These are phyloP conservation scores for Medicago lupulina DNA, from an alignment of 306 rosid species.

Conservation along the genomic window DNA sequence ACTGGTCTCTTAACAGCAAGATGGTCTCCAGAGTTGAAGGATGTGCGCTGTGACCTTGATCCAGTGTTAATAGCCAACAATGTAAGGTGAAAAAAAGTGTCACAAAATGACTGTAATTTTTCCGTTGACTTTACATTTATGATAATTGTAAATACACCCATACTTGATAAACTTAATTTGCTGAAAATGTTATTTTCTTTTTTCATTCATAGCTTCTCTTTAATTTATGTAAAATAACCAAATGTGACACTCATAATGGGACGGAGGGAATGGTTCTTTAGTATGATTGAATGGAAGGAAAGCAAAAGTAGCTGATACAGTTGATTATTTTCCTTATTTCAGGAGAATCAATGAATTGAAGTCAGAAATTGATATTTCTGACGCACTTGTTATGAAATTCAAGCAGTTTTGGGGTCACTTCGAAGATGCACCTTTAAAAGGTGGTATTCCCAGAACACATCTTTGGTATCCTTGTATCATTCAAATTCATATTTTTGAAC, in stretches of 20 bases:
- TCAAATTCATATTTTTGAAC: slow-evolving; percentile 29
- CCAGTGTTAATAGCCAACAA: slow-evolving; percentile 86
- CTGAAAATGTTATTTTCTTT: no score
- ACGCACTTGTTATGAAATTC: slow-evolving; percentile 65
- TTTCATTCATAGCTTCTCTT: neutral
- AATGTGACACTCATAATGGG: neutral
- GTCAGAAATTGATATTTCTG: slow-evolving; percentile 73
- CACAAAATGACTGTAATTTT: no score
- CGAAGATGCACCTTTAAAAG: slow-evolving; percentile 82
- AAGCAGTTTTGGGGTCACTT: slow-evolving; percentile 75
- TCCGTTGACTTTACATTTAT: no score
- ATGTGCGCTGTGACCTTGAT: slow-evolving; percentile 94
- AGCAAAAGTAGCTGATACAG: slow-evolving; percentile 23
- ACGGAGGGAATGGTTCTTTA: slow-evolving; percentile 2
- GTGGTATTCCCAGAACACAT: slow-evolving; percentile 51
- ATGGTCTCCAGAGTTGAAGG: slow-evolving; percentile 96
- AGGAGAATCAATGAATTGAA: slow-evolving; percentile 91
- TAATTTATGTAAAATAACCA: neutral
- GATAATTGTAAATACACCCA: neutral
- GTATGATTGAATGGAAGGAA: slow-evolving; percentile 30
- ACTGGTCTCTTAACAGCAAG: slow-evolving; percentile 88
- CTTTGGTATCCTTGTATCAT: slow-evolving; percentile 15
- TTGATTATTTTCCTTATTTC: slow-evolving; percentile 33
- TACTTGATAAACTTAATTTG: neutral
- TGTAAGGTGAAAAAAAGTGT: slow-evolving; percentile 61